Evolutionary conservation across 768 basidiomycete genomes (phyloP).

Genomic region (Tulasnella sp.): DNA sequence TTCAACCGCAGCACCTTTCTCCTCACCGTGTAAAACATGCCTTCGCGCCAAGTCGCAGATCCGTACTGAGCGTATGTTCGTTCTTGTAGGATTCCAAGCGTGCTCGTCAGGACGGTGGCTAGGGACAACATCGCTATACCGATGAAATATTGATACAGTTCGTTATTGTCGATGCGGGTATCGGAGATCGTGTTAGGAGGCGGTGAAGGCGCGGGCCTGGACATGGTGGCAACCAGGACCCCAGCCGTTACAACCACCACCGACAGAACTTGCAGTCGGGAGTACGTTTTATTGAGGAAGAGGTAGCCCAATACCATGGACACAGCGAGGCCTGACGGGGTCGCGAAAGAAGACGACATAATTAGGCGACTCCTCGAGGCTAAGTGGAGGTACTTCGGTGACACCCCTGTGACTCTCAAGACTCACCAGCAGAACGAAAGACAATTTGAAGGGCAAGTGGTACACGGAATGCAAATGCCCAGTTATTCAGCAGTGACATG

Average conservation of each 20-base stretch:
- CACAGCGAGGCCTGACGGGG: slow-evolving; percentile 47
- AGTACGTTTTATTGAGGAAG: slow-evolving; percentile 48
- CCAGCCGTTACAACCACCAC: slow-evolving; percentile 57
- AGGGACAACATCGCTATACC: slow-evolving; percentile 59
- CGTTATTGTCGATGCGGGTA: slow-evolving; percentile 22
- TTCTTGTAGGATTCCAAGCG: slow-evolving; percentile 66
- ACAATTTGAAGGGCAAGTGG: slow-evolving; percentile 72
- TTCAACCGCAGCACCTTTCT: not conserved
- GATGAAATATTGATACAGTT: slow-evolving; percentile 38
- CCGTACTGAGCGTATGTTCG: slow-evolving; percentile 61
- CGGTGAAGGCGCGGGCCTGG: slow-evolving; percentile 32
- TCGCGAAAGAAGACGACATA: not conserved
- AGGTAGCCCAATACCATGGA: slow-evolving; percentile 63
- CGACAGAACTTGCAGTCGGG: slow-evolving; percentile 48
- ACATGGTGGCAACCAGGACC: slow-evolving; percentile 60
- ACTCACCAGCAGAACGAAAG: slow-evolving; percentile 66
- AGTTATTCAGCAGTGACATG: slow-evolving; percentile 66
- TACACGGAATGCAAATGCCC: slow-evolving; percentile 64
- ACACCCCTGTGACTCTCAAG: not conserved
- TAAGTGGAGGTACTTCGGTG: slow-evolving; percentile 11
- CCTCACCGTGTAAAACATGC: slow-evolving; percentile 68
- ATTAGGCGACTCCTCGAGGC: not conserved
- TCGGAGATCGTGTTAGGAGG: not conserved
- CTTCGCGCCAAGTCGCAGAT: slow-evolving; percentile 62
- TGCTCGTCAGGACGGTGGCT: slow-evolving; percentile 54